Conservation (phyloP, 495 filamentous ascomycete genomes). For the Talaromyces thailandensis region DNA sequence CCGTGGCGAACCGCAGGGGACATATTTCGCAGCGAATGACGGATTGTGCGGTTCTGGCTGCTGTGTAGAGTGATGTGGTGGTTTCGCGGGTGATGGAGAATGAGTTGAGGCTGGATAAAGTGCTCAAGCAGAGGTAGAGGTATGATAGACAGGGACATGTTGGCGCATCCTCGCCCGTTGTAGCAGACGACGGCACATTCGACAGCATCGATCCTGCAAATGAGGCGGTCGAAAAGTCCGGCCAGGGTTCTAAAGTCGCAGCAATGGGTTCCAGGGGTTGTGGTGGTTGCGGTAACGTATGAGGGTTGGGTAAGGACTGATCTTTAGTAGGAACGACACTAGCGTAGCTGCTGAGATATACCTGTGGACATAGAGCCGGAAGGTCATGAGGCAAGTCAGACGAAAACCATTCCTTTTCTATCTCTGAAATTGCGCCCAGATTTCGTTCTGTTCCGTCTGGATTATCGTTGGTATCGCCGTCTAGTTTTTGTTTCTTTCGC, state of each 20-base stretch:
- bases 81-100: constrained; percentile 38
- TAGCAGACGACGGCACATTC: not conserved
- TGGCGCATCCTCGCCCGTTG: not conserved
- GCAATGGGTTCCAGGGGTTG: constrained; percentile 19
- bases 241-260: constrained; percentile 30
- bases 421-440: not conserved
- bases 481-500: constrained; percentile 31
- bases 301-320: not conserved
- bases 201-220: constrained; percentile 24
- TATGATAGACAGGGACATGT: constrained; percentile 37
- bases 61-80: constrained; percentile 47
- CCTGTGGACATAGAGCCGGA: not conserved
- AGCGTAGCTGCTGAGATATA: not conserved
- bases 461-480: constrained; percentile 15
- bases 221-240: constrained; percentile 34
- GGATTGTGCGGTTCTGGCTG: constrained; percentile 44
- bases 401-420: constrained; percentile 4
- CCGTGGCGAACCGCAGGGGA: constrained; percentile 35
- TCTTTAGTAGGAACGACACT: not conserved
- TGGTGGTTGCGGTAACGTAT: not conserved
- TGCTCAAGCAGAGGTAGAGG: constrained; percentile 37
- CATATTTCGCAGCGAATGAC: constrained; percentile 53
- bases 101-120: constrained; percentile 31
- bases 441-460: not conserved
- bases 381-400: not conserved